Base-by-base conservation (phyloP, 306 rosid species). In the Vachellia collinsii region DNA sequence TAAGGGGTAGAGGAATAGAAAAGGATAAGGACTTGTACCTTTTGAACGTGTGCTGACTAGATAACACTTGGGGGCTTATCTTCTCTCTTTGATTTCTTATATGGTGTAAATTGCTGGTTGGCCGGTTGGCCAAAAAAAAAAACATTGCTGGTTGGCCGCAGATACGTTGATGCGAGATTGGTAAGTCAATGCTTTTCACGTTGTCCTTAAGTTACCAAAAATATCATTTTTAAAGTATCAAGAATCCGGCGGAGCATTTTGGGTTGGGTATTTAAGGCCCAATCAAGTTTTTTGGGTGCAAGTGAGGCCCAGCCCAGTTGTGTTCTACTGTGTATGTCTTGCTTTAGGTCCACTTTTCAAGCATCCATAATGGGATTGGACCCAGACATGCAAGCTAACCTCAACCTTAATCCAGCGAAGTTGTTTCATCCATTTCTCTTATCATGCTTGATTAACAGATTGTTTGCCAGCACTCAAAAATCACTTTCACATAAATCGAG, bases 41-140 rank as follows among this genome's bases (percentile, higher is more conserved):
- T 29, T 29, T 1, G 8, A 25, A 5, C 8, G 19, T 16, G 29
- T 75, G 80, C 70, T 83, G 86, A 83, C 78, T 86, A 77, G 82
- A 76, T 53, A n/a, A 9, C 11, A 38, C 29, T 1, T 22, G 13
- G 81, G 81, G 17, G 83, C 58, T 70, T 79, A 82, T 85, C 86
- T 79, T 74, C 19, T 61, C 58, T 7, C 3, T 17, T 20, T 4
- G 19, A 0, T 7, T 38, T 22, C 2, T 20, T 8, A 1, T 1
- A 0, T 0, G 7, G 22, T 54, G 61, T 19, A 54, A 3, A 10
- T 58, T 1, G 3, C 25, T 56, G 63, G 63, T 56, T n/a, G n/a
- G 20, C 14, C 68, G 0, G n/a, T n/a, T n/a, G n/a, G n/a, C n/a
- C n/a, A n/a, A n/a, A n/a, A n/a, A n/a, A n/a, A n/a, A n/a, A n/a